Base-by-base conservation (phyloP, 176 grass and related monocot species). In the Musa schizocarpa region DNA sequence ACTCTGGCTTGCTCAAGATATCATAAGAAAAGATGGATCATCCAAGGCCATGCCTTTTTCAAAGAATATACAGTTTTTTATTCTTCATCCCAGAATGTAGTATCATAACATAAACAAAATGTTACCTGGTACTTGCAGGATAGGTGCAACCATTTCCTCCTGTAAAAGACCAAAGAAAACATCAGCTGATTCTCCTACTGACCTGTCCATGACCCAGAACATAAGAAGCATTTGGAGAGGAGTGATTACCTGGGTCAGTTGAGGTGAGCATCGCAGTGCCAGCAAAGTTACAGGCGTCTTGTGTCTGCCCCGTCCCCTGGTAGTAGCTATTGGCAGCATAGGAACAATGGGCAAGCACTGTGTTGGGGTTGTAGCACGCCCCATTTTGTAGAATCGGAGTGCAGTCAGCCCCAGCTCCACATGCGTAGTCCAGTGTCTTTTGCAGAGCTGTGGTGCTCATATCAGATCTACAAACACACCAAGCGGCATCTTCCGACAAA, bases 311-410 rank as follows among this genome's bases (percentile, higher is more conserved):
- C 76, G 90, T 91, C 73, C 63, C 90, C 87, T 97, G 93, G 79
- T 86, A 97, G 85, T 88, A 97, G 81, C 84, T 93, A 81, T 97
- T 97, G 74, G 83, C 85, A 54, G 90, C 93, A 83, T 91, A 97
- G 74, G 93, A 97, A 84, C 93, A 97, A 83, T 97, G 93, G 2
- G 90, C 77, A 43, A 70, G 34, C 53, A 93, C 81, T 27, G 77
- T 88, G 84, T 92, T 71, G 56, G 93, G 93, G 85, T 87, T 92
- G 81, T 79, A 93, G 86, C 93, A 96, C 53, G 17, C 9, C 66
- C 93, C 93, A 57, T 77, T 86, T 61, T 83, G 62, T 8, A 83
- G 63, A 81, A 92, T 90, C 1, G 53, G 2, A 13, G 9, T 79
- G 85, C 93, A 96, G 52, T 96, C 93, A 1, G 90, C 93, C 64